Percentiles rank a stretch among this genome's conserved stretches.
Evolutionary conservation across 1,284 basidiomycete genomes (phyloP).

Genomic region (Mycosarcoma mackinlayi): DNA sequence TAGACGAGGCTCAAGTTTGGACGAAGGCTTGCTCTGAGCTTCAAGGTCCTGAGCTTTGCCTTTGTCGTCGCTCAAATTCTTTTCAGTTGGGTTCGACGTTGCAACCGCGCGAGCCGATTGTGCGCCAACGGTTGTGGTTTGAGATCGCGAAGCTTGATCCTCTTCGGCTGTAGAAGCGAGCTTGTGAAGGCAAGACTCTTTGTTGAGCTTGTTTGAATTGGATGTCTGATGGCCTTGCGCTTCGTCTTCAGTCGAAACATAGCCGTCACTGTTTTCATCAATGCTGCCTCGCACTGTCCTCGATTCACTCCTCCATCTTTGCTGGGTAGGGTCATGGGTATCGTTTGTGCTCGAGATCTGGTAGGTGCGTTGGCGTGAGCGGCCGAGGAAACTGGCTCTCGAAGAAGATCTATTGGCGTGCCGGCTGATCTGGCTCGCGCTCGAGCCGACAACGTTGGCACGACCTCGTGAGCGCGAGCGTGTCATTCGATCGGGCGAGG

Average conservation of each 20-base stretch:
- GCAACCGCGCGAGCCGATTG: constrained; percentile 4
- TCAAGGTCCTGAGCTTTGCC: constrained; percentile 31
- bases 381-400: constrained; percentile 41
- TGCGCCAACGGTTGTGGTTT: constrained; percentile 16
- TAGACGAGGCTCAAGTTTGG: constrained; percentile 30
- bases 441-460: constrained; percentile 22
- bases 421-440: constrained; percentile 9
- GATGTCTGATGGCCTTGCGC: neutral
- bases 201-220: neutral
- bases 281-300: constrained; percentile 37
- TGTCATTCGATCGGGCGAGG: constrained; percentile 19
- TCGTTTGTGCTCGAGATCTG: constrained; percentile 25
- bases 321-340: neutral
- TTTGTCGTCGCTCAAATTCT: neutral
- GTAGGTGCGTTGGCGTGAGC: constrained; percentile 40
- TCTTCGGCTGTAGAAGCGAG: constrained; percentile 20
- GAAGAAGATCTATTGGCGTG: constrained; percentile 33
- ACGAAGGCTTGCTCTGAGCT: constrained; percentile 16
- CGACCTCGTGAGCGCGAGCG: constrained; percentile 31
- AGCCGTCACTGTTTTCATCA: constrained; percentile 35
- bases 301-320: constrained; percentile 38
- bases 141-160: constrained; percentile 6
- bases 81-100: too few relatives aligned
- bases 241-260: constrained; percentile 32
- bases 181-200: constrained; percentile 1